A percentile compares a stretch with the other conserved stretches of the same genome.
These are phyloP conservation scores for Exophiala phaeomuriformis DNA, from an alignment of 2,329 filamentous ascomycete genomes.

Conservation along the genomic window DNA sequence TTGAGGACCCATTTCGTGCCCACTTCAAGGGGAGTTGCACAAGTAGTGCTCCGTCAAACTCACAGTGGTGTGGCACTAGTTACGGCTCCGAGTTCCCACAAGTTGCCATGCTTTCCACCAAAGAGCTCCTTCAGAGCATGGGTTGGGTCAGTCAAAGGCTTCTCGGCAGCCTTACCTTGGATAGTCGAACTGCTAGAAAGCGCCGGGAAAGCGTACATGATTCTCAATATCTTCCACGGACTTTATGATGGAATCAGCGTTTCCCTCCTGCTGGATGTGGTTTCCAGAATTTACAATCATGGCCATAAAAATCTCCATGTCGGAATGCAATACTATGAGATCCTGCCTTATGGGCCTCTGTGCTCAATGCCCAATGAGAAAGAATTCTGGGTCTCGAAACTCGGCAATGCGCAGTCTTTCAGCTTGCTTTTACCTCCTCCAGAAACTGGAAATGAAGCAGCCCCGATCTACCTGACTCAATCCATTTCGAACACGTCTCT, in stretches of 20 bases:
- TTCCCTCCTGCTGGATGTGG: constrained; percentile 54
- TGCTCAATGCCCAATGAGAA: constrained; percentile 41
- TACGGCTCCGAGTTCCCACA: constrained; percentile 13
- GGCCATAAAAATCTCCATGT: neutral
- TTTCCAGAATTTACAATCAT: constrained; percentile 47
- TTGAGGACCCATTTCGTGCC: constrained; percentile 65
- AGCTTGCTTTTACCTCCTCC: constrained; percentile 1
- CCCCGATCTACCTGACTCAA: neutral
- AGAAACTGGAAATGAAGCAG: neutral
- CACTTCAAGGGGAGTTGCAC: constrained; percentile 68
- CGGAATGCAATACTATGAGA: constrained; percentile 42
- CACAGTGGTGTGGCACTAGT: constrained; percentile 34
- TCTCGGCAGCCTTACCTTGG: constrained; percentile 32
- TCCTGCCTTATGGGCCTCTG: constrained; percentile 64
- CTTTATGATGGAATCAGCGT: constrained; percentile 82
- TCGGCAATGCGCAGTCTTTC: constrained; percentile 18
- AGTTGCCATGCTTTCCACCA: constrained; percentile 36
- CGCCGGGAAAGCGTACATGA: constrained; percentile 37
- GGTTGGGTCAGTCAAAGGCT: constrained; percentile 46
- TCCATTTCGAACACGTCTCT: constrained; percentile 39
- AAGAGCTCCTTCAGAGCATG: constrained; percentile 45
- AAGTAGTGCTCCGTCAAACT: constrained; percentile 48
- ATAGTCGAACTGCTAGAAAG: constrained; percentile 30
- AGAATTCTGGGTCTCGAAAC: constrained; percentile 57
- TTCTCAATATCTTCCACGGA: constrained; percentile 71